A percentile compares a stretch with the other conserved stretches of the same genome.
Conservation (phyloP, 169 alveolate genomes). For the Babesia ovata region DNA sequence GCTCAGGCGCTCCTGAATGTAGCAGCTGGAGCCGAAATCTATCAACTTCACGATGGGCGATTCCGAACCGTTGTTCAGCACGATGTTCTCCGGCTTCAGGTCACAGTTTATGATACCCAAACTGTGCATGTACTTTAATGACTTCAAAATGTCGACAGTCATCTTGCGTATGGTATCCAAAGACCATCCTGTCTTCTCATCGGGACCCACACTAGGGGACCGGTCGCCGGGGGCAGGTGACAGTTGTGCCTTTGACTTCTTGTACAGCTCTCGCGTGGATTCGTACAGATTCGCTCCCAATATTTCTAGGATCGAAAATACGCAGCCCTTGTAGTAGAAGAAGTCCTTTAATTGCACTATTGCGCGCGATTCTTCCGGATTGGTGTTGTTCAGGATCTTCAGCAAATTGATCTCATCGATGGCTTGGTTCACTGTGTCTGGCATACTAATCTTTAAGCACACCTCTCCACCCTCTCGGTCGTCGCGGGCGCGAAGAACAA, state of each 20-base stretch:
- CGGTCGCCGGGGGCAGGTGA: background rate
- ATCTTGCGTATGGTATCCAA: slow-evolving; percentile 30
- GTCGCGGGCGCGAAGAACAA: slow-evolving; percentile 43
- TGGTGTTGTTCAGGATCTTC: slow-evolving; percentile 43
- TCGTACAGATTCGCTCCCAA: slow-evolving; percentile 64
- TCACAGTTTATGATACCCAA: slow-evolving; percentile 66
- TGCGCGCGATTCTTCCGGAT: background rate
- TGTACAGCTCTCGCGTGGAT: slow-evolving; percentile 48
- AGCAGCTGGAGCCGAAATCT: slow-evolving; percentile 96
- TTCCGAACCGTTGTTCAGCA: slow-evolving; percentile 20
- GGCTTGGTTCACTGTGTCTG: slow-evolving; percentile 62
- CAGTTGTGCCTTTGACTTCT: background rate
- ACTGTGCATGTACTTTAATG: slow-evolving; percentile 51
- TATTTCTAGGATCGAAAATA: slow-evolving; percentile 55
- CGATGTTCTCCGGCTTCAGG: slow-evolving; percentile 67
- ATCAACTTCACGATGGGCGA: slow-evolving; percentile 85
- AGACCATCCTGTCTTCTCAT: slow-evolving; percentile 45
- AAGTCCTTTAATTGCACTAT: slow-evolving; percentile 55
- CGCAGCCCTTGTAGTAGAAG: slow-evolving; percentile 55
- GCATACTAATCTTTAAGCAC: slow-evolving; percentile 58
- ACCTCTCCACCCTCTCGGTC: slow-evolving; percentile 10
- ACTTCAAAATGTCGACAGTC: slow-evolving; percentile 44
- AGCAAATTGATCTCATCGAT: slow-evolving; percentile 59
- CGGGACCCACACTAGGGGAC: background rate
- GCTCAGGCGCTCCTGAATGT: slow-evolving; percentile 89